Conservation (phyloP, 306 rosid species). For the Lablab purpureus region DNA sequence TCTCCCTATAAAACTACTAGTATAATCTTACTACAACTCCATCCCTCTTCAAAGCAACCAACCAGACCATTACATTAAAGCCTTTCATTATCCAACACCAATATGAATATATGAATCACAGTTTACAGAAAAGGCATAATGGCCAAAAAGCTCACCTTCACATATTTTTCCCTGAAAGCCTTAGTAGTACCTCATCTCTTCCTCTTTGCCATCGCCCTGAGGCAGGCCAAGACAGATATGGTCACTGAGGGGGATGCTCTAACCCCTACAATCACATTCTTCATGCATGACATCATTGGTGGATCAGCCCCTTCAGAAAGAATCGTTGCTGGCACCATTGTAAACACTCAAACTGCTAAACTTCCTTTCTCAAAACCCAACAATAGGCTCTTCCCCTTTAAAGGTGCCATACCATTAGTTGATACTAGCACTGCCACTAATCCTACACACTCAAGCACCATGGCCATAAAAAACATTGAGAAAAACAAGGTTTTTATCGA, state of each 20-base stretch:
- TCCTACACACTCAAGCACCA: neutral
- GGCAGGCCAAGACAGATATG: neutral
- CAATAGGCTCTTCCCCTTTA: slow-evolving; percentile 44
- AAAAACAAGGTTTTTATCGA: slow-evolving; percentile 44
- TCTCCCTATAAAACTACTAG: neutral
- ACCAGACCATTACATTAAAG: neutral
- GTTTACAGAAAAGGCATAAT: slow-evolving; percentile 9
- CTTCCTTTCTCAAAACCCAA: slow-evolving; percentile 62
- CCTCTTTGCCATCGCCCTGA: slow-evolving; percentile 29
- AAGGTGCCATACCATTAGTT: slow-evolving; percentile 43
- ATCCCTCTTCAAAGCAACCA: neutral
- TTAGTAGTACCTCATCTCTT: slow-evolving; percentile 9
- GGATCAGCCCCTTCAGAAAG: slow-evolving; percentile 58
- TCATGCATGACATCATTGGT: slow-evolving; percentile 56
- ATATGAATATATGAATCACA: neutral
- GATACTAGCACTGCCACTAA: slow-evolving; percentile 7
- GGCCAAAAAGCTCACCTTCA: slow-evolving; percentile 24
- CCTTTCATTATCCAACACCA: neutral
- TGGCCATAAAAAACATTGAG: slow-evolving; percentile 38
- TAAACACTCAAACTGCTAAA: slow-evolving; percentile 41
- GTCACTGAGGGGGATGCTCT: neutral
- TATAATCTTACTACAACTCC: neutral
- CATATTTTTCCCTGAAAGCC: slow-evolving; percentile 8
- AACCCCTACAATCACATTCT: slow-evolving; percentile 42
- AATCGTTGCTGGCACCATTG: slow-evolving; percentile 46